Evolutionary conservation across 2,329 filamentous ascomycete genomes (phyloP).

Genomic region (Fusarium robinianum): DNA sequence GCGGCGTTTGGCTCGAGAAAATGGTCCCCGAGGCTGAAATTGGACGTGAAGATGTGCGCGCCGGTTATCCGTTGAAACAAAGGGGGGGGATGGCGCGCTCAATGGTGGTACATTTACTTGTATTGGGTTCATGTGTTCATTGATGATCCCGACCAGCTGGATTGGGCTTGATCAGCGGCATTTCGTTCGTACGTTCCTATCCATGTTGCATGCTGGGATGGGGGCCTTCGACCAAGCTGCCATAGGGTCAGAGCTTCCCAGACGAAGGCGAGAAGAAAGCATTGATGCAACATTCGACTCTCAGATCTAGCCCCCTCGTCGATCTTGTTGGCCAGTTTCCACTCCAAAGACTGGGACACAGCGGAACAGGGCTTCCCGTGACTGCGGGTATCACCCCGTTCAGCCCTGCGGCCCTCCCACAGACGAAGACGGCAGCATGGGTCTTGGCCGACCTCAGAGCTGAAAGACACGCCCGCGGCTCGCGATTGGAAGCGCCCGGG

Average conservation of each 20-base stretch:
- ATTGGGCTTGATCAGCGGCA: conserved; percentile 10
- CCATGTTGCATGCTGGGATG: too few relatives aligned
- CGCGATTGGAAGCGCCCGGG: conserved; percentile 26
- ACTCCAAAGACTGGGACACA: neutral
- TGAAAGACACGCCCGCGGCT: conserved; percentile 25
- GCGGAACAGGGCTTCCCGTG: neutral
- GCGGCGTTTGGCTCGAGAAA: conserved; percentile 20
- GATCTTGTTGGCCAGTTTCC: too few relatives aligned
- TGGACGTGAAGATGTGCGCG: conserved; percentile 20
- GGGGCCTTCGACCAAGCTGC: too few relatives aligned
- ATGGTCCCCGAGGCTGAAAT: conserved; percentile 18
- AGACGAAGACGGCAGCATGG: conserved; percentile 13
- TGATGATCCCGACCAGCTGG: conserved; percentile 14
- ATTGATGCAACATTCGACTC: too few relatives aligned
- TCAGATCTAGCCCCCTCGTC: too few relatives aligned
- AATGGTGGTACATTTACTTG: conserved; percentile 3
- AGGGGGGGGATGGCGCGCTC: too few relatives aligned
- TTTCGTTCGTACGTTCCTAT: neutral
- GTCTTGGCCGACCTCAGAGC: conserved; percentile 21
- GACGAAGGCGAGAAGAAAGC: too few relatives aligned
- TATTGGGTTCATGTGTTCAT: conserved; percentile 13
- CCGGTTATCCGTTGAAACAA: too few relatives aligned
- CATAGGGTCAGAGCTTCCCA: too few relatives aligned
- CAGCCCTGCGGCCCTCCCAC: conserved; percentile 30
- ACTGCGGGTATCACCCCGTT: conserved; percentile 24